Conservation (phyloP, 495 filamentous ascomycete genomes). For the Parathielavia appendiculata region DNA sequence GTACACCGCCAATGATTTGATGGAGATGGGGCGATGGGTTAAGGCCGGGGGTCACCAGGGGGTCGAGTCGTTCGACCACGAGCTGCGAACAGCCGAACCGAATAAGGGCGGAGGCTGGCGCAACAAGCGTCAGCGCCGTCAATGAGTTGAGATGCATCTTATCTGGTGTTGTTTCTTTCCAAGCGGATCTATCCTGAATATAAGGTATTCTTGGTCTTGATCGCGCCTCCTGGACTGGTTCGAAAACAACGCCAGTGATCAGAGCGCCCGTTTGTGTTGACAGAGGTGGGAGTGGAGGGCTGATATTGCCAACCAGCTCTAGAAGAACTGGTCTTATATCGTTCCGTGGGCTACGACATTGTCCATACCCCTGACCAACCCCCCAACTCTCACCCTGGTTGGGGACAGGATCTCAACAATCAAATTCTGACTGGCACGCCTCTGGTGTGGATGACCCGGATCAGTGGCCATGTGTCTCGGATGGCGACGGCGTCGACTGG, state of each 20-base stretch:
- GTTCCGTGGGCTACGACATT: too few species aligned
- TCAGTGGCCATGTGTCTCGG: neutral
- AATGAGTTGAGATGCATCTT: conserved; percentile 4
- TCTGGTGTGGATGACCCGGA: conserved; percentile 2
- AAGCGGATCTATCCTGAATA: too few species aligned
- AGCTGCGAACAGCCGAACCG: conserved; percentile 6
- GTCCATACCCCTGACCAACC: neutral
- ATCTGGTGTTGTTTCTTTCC: too few species aligned
- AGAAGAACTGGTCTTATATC: too few species aligned
- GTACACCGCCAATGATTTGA: conserved; percentile 8
- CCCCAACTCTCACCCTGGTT: neutral
- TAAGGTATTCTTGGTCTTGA: too few species aligned
- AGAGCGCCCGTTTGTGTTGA: too few species aligned
- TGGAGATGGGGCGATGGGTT: conserved; percentile 7
- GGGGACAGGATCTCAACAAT: neutral
- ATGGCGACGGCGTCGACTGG: neutral
- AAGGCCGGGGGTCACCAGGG: neutral
- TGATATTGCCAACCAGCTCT: too few species aligned
- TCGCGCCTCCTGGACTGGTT: too few species aligned
- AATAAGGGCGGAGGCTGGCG: conserved; percentile 2
- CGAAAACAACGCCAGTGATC: too few species aligned
- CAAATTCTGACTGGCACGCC: neutral
- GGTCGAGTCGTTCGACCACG: neutral
- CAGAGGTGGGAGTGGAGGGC: too few species aligned
- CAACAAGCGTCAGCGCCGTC: conserved; percentile 1